Base-by-base conservation (phyloP, 1,284 basidiomycete genomes). In the Ceratorhiza oryzae-sativae region DNA sequence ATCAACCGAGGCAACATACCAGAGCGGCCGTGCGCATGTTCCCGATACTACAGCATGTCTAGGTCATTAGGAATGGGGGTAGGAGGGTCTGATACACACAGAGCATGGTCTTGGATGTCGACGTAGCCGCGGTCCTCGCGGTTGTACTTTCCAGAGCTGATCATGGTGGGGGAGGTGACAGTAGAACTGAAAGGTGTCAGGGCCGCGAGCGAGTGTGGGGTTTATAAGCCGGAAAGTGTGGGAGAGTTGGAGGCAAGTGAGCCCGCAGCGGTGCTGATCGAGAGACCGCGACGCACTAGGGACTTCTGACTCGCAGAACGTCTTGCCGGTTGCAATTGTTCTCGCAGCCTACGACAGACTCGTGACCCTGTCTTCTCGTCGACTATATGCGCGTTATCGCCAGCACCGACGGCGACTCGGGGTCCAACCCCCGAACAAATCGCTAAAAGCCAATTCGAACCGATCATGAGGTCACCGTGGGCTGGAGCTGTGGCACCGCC, bases 11-110 rank as follows among this genome's bases (percentile, higher is more conserved):
- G 15, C 12, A 30, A 80, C 81, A 76, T 77, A 87, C 86, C 72
- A 93, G 80, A n/a, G 92, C 91, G 63, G 91, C 91, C 0, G 91
- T 93, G 71, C 88, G 86, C 75, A 93, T 80, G 78, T 93, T 93
- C 6, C 91, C 91, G 74, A 93, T 93, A 18, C 73, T 70, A 36
- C 30, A 61, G 49, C 13, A 56, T 6, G 13, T 10, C 55, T 20
- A 61, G 51, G 34, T 30, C 36, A 20, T 25, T 34, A 41, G 12
- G 20, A 34, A 23, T 15, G 23, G 4, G 23, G 62, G 18, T 48
- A 39, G 36, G 12, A 30, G 23, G 8, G 55, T 23, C 34, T 34
- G 55, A 46, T 30, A 81, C 86, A 77, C 78, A 91, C 89, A 91
- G 78, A 58, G 84, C 90, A 82, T 91, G 90, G 76, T 91, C 89